Evolutionary conservation across 2,329 filamentous ascomycete genomes (phyloP).

Genomic region (Zopfia rhizophila): DNA sequence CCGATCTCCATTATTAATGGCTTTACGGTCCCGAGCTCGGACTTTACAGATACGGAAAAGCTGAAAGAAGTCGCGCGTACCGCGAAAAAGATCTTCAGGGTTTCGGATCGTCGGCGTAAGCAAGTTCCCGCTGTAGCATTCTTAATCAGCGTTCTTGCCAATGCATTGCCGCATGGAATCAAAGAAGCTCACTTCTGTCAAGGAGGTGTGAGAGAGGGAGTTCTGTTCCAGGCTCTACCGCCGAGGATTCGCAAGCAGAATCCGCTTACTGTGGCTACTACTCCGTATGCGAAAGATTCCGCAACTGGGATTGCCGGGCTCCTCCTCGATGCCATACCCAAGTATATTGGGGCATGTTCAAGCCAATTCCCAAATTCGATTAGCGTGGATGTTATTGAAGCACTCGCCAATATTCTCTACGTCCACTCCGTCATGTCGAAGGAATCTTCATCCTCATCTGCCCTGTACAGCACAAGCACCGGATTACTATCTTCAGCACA

Average conservation of each 20-base stretch:
- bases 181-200: conserved; percentile 86
- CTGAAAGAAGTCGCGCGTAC: conserved; percentile 47
- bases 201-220: conserved; percentile 84
- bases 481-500: conserved; percentile 72
- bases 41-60: conserved; percentile 65
- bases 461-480: conserved; percentile 73
- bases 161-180: conserved; percentile 75
- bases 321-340: conserved; percentile 59
- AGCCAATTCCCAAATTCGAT: conserved; percentile 57
- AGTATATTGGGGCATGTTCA: too few species aligned
- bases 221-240: conserved; percentile 75
- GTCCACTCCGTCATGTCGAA: conserved; percentile 46
- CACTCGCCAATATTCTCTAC: conserved; percentile 67
- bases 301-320: conserved; percentile 57
- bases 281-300: conserved; percentile 59
- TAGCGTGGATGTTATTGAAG: conserved; percentile 65
- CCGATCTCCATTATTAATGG: conserved; percentile 81
- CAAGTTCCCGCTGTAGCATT: conserved; percentile 85
- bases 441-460: conserved; percentile 64
- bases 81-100: conserved; percentile 63
- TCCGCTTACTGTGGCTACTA: conserved; percentile 71
- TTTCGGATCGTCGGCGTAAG: conserved; percentile 77
- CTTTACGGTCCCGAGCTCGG: conserved; percentile 70
- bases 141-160: conserved; percentile 76
- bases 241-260: conserved; percentile 68